Evolutionary conservation across 805 yeast genomes (phyloP), one percentile per base, ranked within the genome.

Genomic region (Saturnispora silvae): DNA sequence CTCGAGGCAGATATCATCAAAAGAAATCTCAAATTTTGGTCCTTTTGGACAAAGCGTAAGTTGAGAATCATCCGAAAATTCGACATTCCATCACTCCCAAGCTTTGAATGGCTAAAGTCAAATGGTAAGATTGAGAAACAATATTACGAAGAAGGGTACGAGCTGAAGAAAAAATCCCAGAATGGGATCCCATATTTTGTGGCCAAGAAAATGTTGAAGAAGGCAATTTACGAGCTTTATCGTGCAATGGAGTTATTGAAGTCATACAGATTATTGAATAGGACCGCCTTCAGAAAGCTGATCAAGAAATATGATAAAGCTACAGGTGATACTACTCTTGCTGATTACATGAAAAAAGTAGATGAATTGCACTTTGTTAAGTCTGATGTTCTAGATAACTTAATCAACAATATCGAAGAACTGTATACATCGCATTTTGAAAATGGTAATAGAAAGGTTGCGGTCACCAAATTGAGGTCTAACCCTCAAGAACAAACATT

Each of bases 291-390:
- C 50, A 70, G 95, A 36, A 92, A 92, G 51, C 77, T 92, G 50
- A 67, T 85, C 41, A 92, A 92, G 53, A 92, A 92, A 56, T 87
- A 75, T 53, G 98, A 92, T 58, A 92, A 92, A 51, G 67, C 78
- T 4, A 67, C 77, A 2, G 53, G 62, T 10, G 61, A 72, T 8
- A 47, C 61, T 1, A 46, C 68, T 4, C 62, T 73, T 10, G 54
- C 60, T 1, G 43, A 53, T 3, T 84, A 75, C 51, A 67, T 78
- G 75, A 65, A 64, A 16, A 72, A 70, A 37, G 68, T 82, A 5
- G 75, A 77, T 43, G 46, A 52, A 3, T 56, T 76, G n/a, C 67
- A 75, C 47, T 78, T 81, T 52, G 67, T 70, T 22, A 65, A 75
- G 5, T 75, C 83, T 44, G 82, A 75, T 40, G 67, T 72, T 6